Conservation (phyloP, 495 filamentous ascomycete species). For the Penicillium mononematosum region DNA sequence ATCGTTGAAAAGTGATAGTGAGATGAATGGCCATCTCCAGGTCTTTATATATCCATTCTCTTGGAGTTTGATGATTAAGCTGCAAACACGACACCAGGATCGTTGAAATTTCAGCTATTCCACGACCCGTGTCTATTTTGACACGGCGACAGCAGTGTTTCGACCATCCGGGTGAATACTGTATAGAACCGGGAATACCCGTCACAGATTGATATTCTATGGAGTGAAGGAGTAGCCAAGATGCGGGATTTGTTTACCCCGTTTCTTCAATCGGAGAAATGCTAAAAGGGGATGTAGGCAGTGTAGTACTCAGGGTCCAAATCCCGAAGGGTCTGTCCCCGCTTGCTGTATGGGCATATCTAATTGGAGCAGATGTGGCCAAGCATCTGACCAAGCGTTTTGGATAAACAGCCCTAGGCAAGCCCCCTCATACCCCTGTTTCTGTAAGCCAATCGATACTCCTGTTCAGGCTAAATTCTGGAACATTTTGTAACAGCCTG, state of each 20-base stretch:
- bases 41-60: neutral
- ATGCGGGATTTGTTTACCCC: neutral
- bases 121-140: neutral
- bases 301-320: neutral
- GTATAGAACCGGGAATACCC: neutral
- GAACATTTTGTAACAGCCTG: neutral
- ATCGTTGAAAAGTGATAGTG: neutral
- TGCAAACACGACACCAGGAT: neutral
- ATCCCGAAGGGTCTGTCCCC: neutral
- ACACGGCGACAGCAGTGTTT: neutral
- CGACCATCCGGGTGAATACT: neutral
- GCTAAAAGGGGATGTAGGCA: neutral
- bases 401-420: neutral
- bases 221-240: neutral
- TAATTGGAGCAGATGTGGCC: neutral
- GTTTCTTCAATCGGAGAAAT: slow-evolving; percentile 1
- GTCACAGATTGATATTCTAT: neutral
- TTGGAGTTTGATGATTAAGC: neutral
- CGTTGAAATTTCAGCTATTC: neutral
- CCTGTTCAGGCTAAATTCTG: slow-evolving; percentile 1
- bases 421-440: neutral
- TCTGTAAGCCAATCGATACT: neutral
- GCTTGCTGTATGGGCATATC: neutral
- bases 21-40: neutral
- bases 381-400: neutral